phyloP scores from a whole-genome alignment of 352 stramenopile genomes.

The Pythium coloratum region DNA sequence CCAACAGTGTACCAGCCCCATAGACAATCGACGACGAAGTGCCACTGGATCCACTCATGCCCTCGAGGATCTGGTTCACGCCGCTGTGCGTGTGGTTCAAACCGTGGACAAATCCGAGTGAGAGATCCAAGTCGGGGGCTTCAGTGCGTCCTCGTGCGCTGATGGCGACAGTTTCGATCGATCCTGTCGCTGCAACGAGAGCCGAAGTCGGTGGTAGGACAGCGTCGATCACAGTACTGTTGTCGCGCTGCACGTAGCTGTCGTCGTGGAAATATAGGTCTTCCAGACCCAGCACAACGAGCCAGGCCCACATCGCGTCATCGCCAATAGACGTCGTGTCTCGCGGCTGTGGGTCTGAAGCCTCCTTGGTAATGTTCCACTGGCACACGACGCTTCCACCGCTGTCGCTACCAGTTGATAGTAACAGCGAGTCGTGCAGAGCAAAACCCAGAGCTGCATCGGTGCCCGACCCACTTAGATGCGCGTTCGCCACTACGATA shows the following conservation, averaged over 20 bases:
- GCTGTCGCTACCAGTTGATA: slow-evolving; percentile 41
- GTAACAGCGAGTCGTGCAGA: slow-evolving; percentile 52
- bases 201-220: slow-evolving; percentile 10
- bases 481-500: slow-evolving; percentile 22
- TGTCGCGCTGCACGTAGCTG: slow-evolving; percentile 18
- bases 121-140: slow-evolving; percentile 63
- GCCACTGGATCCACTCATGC: slow-evolving; percentile 14
- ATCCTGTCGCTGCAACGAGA: neutral
- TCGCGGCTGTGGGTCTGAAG: slow-evolving; percentile 19
- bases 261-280: slow-evolving; percentile 23
- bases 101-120: slow-evolving; percentile 42
- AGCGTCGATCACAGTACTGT: slow-evolving; percentile 8
- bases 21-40: slow-evolving; percentile 34
- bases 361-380: slow-evolving; percentile 34
- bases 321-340: neutral
- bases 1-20: slow-evolving; percentile 42
- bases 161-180: neutral
- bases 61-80: slow-evolving; percentile 48
- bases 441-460: slow-evolving; percentile 39
- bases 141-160: slow-evolving; percentile 30
- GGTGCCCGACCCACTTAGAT: slow-evolving; percentile 4
- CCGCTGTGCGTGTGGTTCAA: slow-evolving; percentile 44
- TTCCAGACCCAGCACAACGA: slow-evolving; percentile 18
- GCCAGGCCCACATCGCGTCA: slow-evolving; percentile 9
- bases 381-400: slow-evolving; percentile 61